A percentile compares a stretch with the other conserved stretches of the same genome.
Conservation (phyloP, 495 filamentous ascomycete species). For the Penicillium lividum region DNA sequence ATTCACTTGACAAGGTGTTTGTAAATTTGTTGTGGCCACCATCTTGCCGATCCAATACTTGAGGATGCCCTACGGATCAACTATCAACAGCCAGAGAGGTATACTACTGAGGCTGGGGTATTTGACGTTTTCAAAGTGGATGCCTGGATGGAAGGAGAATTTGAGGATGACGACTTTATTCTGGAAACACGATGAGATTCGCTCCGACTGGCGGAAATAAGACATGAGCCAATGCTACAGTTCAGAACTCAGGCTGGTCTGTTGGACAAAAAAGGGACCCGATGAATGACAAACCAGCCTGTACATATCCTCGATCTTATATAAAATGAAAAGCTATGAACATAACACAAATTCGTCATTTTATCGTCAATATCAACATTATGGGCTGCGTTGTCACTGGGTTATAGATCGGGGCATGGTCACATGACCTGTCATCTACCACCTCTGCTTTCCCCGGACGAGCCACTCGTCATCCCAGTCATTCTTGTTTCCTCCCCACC, state of each 20-base stretch:
- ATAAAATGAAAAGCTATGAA: neutral
- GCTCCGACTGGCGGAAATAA: conserved; percentile 9
- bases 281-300: conserved; percentile 18
- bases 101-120: neutral
- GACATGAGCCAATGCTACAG: no score
- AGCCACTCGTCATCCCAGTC: conserved; percentile 14
- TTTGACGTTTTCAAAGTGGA: neutral
- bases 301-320: neutral
- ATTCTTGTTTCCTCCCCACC: neutral
- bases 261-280: conserved; percentile 16
- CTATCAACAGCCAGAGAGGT: neutral
- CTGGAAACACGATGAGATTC: no score
- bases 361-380: neutral
- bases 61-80: neutral
- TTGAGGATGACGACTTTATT: neutral
- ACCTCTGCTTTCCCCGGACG: conserved; percentile 11
- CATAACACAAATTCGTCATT: neutral
- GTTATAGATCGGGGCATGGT: neutral
- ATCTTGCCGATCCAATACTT: conserved; percentile 14
- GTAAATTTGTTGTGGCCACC: conserved; percentile 17
- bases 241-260: neutral
- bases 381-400: neutral
- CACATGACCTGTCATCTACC: conserved; percentile 20
- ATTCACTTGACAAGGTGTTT: conserved; percentile 16
- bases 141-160: neutral